A percentile compares a stretch with the other conserved stretches of the same genome.
Conservation (phyloP, 2,329 filamentous ascomycete species). For the Raffaelea deltoideospora region DNA sequence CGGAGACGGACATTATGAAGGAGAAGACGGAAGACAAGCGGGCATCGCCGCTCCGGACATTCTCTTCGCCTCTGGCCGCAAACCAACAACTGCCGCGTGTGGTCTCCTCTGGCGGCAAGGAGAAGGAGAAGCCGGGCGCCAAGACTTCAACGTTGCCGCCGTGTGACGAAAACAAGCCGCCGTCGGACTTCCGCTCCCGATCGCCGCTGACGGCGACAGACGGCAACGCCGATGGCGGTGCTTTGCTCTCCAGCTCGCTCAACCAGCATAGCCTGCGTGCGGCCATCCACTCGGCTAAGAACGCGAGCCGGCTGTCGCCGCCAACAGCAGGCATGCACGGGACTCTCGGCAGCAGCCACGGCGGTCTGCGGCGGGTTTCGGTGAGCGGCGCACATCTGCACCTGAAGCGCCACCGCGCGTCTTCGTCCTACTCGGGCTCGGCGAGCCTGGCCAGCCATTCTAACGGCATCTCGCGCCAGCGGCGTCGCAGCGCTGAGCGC, state of each 20-base stretch:
- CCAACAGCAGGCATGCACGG: no score
- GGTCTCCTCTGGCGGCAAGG: conserved; percentile 3
- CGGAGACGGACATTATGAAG: no score
- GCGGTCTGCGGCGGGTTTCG: conserved; percentile 18
- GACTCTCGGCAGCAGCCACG: no score
- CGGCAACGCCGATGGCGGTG: conserved; percentile 12
- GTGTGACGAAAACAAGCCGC: conserved; percentile 36
- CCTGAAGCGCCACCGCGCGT: conserved; percentile 17
- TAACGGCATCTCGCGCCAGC: conserved; percentile 39
- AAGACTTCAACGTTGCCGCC: conserved; percentile 11
- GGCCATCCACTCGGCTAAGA: conserved; percentile 37
- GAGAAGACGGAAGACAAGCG: conserved; percentile 23
- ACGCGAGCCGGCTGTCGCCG: conserved; percentile 23
- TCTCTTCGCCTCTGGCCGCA: conserved; percentile 31
- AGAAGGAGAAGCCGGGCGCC: conserved; percentile 11
- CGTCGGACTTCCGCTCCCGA: conserved; percentile 6
- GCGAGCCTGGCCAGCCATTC: conserved; percentile 28
- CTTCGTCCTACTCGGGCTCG: conserved; percentile 22
- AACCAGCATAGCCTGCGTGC: conserved; percentile 39
- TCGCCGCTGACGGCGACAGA: conserved; percentile 3
- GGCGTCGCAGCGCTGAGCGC: conserved; percentile 31
- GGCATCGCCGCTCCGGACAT: conserved; percentile 28
- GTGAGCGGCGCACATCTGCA: conserved; percentile 10
- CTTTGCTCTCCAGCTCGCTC: conserved; percentile 31
- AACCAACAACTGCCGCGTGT: conserved; percentile 30